Evolutionary conservation across 2,329 filamentous ascomycete species (phyloP), one percentile per base, ranked within the genome.

Genomic region (Xylariaceae sp.): DNA sequence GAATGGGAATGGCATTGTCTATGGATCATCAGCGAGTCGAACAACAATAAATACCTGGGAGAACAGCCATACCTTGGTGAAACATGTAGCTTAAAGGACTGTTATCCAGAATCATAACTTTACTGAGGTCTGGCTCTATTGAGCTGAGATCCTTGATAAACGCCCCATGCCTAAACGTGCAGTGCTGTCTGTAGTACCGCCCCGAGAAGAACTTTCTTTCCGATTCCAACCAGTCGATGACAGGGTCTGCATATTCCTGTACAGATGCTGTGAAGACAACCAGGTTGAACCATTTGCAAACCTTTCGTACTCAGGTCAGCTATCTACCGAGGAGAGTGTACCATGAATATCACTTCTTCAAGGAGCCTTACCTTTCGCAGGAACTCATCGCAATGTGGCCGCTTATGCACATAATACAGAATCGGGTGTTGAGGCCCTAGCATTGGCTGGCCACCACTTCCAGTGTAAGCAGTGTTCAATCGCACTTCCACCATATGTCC

Each of bases 401-500:
- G 86, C 74, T 99, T 97, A 75, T 99, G 94, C 50, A 99, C 94
- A 76, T 96, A 99, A 76, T 99, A 99, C 58, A 99, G 74, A 62
- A 99, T 97, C 1, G 94, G 94, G 68, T 99, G 91, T 67, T 96
- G 92, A 41, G 91, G 89, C 6, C 88, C 89, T 30, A 89, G 74
- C 27, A 78, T 80, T 26, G 83, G 76, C 62, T 85, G 80, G 30
- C 86, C 85, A 34, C 83, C 84, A 47, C 83, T 80, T 52, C 83
- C 85, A 44, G 89, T 80, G 53, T 83, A 74, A 58, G 84, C 85
- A 55, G 86, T 86, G 69, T 88, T 89, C 57, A 96, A 80, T 65
- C 91, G 91, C 60, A 99, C 94, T 74, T 99, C 94, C 50, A 99
- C 91, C 94, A 99, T 99, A 73, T 99, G 94, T 19, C 94, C 94